These are phyloP conservation scores for Glycyrrhiza uralensis DNA, from an alignment of 306 rosid genomes.

Conservation along the genomic window DNA sequence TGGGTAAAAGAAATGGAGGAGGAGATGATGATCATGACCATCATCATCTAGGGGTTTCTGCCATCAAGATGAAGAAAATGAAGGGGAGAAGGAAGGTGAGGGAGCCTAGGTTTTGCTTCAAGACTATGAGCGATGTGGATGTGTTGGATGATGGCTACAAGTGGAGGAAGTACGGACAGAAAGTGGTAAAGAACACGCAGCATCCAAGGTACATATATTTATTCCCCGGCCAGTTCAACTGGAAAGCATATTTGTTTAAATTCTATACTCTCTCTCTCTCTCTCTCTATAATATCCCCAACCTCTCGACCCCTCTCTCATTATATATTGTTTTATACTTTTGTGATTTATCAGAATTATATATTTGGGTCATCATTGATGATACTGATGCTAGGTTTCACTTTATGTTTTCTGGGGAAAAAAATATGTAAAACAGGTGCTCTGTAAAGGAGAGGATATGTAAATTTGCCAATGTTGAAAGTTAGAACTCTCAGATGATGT, in stretches of 20 bases:
- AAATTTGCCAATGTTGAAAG: background rate
- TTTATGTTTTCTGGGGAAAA: background rate
- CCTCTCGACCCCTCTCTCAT: background rate
- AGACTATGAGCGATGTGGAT: constrained; percentile 96
- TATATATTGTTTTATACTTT: constrained; percentile 19
- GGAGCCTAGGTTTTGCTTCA: constrained; percentile 98
- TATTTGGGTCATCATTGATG: constrained; percentile 1
- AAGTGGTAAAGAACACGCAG: constrained; percentile 98
- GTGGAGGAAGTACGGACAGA: constrained; percentile 99
- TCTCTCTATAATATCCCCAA: no score
- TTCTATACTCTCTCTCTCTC: constrained; percentile 10
- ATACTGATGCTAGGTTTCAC: background rate
- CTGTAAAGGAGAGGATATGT: background rate
- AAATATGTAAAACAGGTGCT: background rate
- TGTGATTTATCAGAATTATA: constrained; percentile 43
- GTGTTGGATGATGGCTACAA: constrained; percentile 98
- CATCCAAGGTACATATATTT: constrained; percentile 74
- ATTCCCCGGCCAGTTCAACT: constrained; percentile 10
- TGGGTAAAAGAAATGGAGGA: constrained; percentile 47
- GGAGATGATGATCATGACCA: constrained; percentile 4
- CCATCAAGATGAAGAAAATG: constrained; percentile 85
- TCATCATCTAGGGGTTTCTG: constrained; percentile 52
- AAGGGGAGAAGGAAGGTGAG: constrained; percentile 91
- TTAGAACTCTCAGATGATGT: background rate
- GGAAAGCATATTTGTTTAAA: constrained; percentile 25